phyloP scores from a whole-genome alignment of 768 basidiomycete genomes.

The Cantharellus cinnabarinus region DNA sequence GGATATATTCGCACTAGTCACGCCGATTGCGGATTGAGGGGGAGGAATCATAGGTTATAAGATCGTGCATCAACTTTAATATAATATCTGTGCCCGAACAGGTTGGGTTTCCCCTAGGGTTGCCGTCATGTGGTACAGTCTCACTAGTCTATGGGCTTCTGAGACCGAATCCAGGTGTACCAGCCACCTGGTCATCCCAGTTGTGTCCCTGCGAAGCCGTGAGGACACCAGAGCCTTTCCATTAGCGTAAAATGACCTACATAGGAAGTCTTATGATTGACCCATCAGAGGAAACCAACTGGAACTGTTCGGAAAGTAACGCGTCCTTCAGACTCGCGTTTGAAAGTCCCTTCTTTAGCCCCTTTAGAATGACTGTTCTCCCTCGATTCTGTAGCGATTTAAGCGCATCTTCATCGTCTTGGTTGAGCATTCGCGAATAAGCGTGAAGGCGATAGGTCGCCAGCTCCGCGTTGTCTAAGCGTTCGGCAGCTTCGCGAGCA shows the following conservation, averaged over 20 bases:
- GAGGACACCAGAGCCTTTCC: neutral
- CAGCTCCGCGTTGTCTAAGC: neutral
- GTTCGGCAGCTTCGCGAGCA: neutral
- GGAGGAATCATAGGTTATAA: slow-evolving; percentile 6
- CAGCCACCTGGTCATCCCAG: neutral
- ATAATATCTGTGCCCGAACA: slow-evolving; percentile 30
- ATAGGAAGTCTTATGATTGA: neutral
- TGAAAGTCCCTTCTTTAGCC: neutral
- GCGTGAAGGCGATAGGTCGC: neutral
- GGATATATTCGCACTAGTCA: slow-evolving; percentile 4
- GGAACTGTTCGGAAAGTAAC: neutral
- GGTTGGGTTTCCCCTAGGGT: slow-evolving; percentile 23
- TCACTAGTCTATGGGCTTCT: slow-evolving; percentile 51
- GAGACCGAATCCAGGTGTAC: slow-evolving; percentile 35
- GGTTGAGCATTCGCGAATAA: neutral
- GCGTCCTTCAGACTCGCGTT: neutral
- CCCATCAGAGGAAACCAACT: neutral
- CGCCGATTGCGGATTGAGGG: slow-evolving; percentile 12
- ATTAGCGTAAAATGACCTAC: neutral
- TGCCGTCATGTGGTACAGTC: slow-evolving; percentile 37
- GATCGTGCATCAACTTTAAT: slow-evolving; percentile 17
- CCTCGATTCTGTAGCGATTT: neutral
- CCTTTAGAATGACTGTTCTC: neutral
- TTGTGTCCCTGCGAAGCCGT: neutral
- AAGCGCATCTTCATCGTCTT: neutral